Conservation (phyloP, 306 rosid genomes). For the Ochetophila trinervis region DNA sequence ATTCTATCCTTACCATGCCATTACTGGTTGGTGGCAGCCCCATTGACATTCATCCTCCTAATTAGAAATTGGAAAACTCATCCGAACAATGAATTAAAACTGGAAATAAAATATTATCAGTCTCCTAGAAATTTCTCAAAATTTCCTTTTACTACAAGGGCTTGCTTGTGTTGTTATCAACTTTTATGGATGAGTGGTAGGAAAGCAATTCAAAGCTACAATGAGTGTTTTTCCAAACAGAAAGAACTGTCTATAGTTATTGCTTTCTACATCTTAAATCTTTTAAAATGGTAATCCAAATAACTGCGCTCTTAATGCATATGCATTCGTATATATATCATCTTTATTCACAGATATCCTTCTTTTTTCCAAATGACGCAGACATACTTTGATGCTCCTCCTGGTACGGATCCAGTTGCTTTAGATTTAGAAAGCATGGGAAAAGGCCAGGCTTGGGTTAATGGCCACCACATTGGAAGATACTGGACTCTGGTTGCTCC, state of each 20-base stretch:
- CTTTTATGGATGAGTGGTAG: not conserved
- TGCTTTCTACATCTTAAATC: not conserved
- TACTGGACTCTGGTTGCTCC: conserved; percentile 86
- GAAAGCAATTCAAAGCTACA: not conserved
- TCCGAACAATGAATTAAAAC: too few species aligned
- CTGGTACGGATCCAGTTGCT: conserved; percentile 76
- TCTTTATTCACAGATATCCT: conserved; percentile 9
- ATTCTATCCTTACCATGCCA: too few species aligned
- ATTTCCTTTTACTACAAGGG: too few species aligned
- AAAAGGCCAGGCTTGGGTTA: conserved; percentile 99
- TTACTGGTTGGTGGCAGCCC: too few species aligned
- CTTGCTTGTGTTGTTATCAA: too few species aligned
- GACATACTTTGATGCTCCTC: conserved; percentile 79
- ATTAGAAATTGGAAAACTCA: too few species aligned
- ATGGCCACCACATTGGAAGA: conserved; percentile 93
- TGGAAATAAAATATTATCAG: too few species aligned
- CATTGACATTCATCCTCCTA: too few species aligned
- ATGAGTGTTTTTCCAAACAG: not conserved
- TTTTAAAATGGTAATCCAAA: not conserved
- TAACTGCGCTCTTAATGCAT: not conserved
- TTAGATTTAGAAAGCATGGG: conserved; percentile 95
- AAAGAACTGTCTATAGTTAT: not conserved
- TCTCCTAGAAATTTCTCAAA: too few species aligned
- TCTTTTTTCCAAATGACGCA: conserved; percentile 28
- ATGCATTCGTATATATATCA: not conserved